Conservation (phyloP, 2,329 filamentous ascomycete genomes). For the Coniochaeta prunicola region DNA sequence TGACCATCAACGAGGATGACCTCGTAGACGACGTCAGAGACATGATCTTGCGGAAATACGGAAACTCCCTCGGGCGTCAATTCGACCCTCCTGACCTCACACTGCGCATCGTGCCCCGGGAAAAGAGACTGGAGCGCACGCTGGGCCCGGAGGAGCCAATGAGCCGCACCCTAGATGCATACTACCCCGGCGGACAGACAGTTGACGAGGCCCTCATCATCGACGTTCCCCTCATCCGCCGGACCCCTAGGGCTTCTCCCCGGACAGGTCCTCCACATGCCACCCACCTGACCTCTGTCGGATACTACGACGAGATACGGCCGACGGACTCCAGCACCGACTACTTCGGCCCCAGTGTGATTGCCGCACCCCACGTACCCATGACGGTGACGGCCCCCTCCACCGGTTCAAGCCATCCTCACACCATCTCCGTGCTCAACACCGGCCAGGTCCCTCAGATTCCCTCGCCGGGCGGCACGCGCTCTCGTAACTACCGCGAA, state of each 20-base stretch:
- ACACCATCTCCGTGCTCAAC: constrained; percentile 65
- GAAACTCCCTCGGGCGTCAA: constrained; percentile 79
- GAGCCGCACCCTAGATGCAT: constrained; percentile 66
- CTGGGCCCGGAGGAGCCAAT: constrained; percentile 85
- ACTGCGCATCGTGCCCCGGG: constrained; percentile 68
- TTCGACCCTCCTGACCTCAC: constrained; percentile 89
- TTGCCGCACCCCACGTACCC: constrained; percentile 27
- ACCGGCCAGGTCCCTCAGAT: constrained; percentile 75
- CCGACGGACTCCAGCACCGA: constrained; percentile 66
- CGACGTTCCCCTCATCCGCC: constrained; percentile 63
- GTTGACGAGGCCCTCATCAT: constrained; percentile 89
- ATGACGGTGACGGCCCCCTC: constrained; percentile 29
- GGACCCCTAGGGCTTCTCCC: constrained; percentile 77
- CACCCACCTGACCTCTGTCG: constrained; percentile 31
- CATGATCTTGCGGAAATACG: constrained; percentile 86
- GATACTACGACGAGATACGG: constrained; percentile 55
- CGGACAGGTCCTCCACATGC: constrained; percentile 40
- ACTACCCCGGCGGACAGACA: constrained; percentile 79
- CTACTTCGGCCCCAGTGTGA: constrained; percentile 67
- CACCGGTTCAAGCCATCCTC: constrained; percentile 24
- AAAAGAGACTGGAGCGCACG: constrained; percentile 56
- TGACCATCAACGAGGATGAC: constrained; percentile 80
- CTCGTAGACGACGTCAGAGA: constrained; percentile 93
- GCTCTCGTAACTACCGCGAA: constrained; percentile 47
- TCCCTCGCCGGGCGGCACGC: constrained; percentile 70